Conservation (phyloP, 208 protist species). For the Novymonas esmeraldas region DNA sequence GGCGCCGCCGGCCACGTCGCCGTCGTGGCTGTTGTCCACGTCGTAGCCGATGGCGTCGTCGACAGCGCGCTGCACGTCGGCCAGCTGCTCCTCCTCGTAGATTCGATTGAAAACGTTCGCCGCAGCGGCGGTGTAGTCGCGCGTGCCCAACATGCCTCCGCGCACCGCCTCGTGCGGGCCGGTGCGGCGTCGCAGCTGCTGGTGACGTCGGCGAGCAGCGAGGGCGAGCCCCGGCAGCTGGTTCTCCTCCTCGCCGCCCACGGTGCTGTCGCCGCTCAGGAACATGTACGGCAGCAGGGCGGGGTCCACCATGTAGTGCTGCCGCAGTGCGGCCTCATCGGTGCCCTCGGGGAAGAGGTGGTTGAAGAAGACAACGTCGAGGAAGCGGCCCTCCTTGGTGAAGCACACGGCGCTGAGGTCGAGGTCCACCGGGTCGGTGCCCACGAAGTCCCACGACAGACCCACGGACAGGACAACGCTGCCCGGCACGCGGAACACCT, state of each 20-base stretch:
- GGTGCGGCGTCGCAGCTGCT: constrained; percentile 13
- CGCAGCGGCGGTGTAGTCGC: constrained; percentile 35
- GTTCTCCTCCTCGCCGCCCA: constrained; percentile 86
- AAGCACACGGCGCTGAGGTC: constrained; percentile 86
- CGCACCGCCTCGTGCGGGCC: background rate
- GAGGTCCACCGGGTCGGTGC: constrained; percentile 73
- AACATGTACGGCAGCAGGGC: constrained; percentile 83
- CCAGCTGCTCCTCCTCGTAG: constrained; percentile 76
- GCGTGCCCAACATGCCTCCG: constrained; percentile 16
- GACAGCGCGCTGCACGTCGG: constrained; percentile 49
- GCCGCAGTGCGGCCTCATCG: constrained; percentile 55
- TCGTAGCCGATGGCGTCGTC: constrained; percentile 40
- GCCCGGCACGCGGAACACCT: constrained; percentile 78
- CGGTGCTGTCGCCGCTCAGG: constrained; percentile 76
- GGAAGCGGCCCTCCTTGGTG: constrained; percentile 68
- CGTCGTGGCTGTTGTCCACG: constrained; percentile 27
- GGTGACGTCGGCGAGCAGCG: constrained; percentile 41
- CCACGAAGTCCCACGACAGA: constrained; percentile 80
- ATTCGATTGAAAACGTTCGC: constrained; percentile 61
- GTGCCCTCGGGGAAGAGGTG: constrained; percentile 69
- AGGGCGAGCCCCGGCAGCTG: constrained; percentile 59
- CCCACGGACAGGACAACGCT: constrained; percentile 71
- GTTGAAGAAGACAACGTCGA: constrained; percentile 88
- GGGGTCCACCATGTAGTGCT: constrained; percentile 42
- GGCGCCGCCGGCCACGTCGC: constrained; percentile 12